Percentiles rank a stretch among this genome's conserved stretches.
These are phyloP conservation scores for Rhodotorula toruloides DNA, from an alignment of 768 basidiomycete genomes.

Conservation along the genomic window DNA sequence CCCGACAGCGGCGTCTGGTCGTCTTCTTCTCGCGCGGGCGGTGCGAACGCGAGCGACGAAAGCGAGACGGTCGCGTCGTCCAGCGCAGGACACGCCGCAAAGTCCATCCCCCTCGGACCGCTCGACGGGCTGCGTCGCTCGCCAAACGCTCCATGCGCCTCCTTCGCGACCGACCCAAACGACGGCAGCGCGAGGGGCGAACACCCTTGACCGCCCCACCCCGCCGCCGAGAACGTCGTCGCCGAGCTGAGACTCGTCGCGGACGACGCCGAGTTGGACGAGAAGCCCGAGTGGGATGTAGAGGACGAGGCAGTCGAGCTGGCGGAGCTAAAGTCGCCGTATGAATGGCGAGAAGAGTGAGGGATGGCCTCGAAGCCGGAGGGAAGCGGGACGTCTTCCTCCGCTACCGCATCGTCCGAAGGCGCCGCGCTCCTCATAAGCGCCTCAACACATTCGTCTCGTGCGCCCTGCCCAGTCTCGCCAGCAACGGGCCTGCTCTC, in stretches of 20 bases:
- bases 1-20: background rate
- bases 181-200: background rate
- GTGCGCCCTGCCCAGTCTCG: too few species aligned
- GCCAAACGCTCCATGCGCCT: too few species aligned
- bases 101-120: background rate
- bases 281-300: conserved; percentile 23
- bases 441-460: too few species aligned
- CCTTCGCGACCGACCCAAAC: background rate
- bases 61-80: conserved; percentile 1
- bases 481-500: too few species aligned
- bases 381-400: background rate
- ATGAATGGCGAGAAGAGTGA: background rate
- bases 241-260: conserved; percentile 20
- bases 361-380: background rate
- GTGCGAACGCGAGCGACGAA: background rate
- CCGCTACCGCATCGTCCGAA: too few species aligned
- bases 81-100: background rate
- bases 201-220: background rate
- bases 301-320: conserved; percentile 25
- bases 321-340: conserved; percentile 20
- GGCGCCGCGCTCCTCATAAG: too few species aligned
- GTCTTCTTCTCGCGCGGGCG: background rate
- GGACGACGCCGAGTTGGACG: conserved; percentile 18
- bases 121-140: too few species aligned
- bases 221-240: conserved; percentile 22